These are phyloP conservation scores for Helicostylum pulchrum DNA, from an alignment of 192 early-diverging fungal genomes.

Conservation along the genomic window DNA sequence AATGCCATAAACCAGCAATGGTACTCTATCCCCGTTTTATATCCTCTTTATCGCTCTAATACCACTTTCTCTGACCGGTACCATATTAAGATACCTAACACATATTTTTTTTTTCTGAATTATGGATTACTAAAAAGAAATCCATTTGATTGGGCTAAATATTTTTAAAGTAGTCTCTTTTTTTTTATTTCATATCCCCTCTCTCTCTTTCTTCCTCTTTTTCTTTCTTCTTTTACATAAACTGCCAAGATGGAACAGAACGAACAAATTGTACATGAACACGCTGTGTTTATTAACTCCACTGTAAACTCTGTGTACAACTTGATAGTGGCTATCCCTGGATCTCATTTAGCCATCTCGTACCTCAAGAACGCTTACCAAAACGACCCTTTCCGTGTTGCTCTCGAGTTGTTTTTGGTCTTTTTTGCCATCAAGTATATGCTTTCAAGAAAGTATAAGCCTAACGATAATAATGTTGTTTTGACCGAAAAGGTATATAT, in stretches of 20 bases:
- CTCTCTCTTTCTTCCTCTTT: too few relatives aligned
- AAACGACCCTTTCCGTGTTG: slow-evolving; percentile 87
- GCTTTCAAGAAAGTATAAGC: slow-evolving; percentile 76
- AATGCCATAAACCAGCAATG: too few relatives aligned
- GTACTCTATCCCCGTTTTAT: too few relatives aligned
- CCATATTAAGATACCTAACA: too few relatives aligned
- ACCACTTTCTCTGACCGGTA: too few relatives aligned
- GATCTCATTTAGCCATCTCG: slow-evolving; percentile 66
- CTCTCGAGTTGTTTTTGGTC: slow-evolving; percentile 80
- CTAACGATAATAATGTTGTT: slow-evolving; percentile 70
- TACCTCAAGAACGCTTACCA: slow-evolving; percentile 92
- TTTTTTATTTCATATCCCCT: too few relatives aligned
- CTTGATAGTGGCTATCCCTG: slow-evolving; percentile 56
- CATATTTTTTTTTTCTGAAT: too few relatives aligned
- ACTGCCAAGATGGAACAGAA: slow-evolving; percentile 11
- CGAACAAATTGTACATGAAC: slow-evolving; percentile 16
- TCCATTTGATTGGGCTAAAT: background rate
- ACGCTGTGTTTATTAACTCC: slow-evolving; percentile 42
- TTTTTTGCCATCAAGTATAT: slow-evolving; percentile 90
- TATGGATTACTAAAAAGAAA: too few relatives aligned
- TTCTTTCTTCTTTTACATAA: too few relatives aligned
- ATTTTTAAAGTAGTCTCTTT: too few relatives aligned
- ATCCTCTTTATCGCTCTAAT: too few relatives aligned
- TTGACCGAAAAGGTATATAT: slow-evolving; percentile 73
- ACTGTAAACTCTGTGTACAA: slow-evolving; percentile 41